Evolutionary conservation across 2,329 filamentous ascomycete genomes (phyloP), one percentile per base, ranked within the genome.

Genomic region (Neoscytalidium dimidiatum): DNA sequence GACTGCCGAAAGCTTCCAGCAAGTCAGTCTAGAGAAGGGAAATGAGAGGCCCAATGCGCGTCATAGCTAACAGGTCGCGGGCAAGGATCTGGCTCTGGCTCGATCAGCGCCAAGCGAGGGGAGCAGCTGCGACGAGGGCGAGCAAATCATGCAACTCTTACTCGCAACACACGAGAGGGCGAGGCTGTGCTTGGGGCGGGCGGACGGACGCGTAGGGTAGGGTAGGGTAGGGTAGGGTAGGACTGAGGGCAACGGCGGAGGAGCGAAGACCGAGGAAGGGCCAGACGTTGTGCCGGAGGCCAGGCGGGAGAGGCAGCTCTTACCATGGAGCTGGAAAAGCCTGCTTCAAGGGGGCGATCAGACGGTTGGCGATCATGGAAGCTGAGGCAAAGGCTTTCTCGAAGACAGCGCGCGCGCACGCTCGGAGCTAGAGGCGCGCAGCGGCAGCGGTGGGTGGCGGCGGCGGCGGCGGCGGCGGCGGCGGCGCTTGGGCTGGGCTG

Each of bases 31-130:
- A 43, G 29, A 44, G 63, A 46, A 64, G 63, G 63, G 63, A 64
- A 64, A 64, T 64, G 63, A 64, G 63, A 64, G 53, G 63, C 63
- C 63, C 63, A 64, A 64, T 64, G 63, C 63, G 63, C 63, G 63
- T 64, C 63, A 64, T 64, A 64, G 63, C 63, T 49, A 64, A 33
- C 52, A 60, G 31, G 63, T 60, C 52, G 63, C 52, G 63, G 53
- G 63, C 63, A 64, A 64, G 63, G 63, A 64, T 60, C 53, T 51
- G 52, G 63, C 63, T 43, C 38, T 41, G 63, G 53, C 63, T 60
- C 43, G 63, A 64, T 60, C 52, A 60, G 48, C 63, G 63, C 63
- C 63, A 64, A 64, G 63, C 63, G 63, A 64, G 53, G 62, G 63
- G 63, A 64, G 53, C 38, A 51, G 63, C 52, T 60, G 53, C 52